Percentiles rank a stretch among this genome's conserved stretches.
Evolutionary conservation across 208 protist genomes (phyloP).

Genomic region (Acanthamoeba healyi): DNA sequence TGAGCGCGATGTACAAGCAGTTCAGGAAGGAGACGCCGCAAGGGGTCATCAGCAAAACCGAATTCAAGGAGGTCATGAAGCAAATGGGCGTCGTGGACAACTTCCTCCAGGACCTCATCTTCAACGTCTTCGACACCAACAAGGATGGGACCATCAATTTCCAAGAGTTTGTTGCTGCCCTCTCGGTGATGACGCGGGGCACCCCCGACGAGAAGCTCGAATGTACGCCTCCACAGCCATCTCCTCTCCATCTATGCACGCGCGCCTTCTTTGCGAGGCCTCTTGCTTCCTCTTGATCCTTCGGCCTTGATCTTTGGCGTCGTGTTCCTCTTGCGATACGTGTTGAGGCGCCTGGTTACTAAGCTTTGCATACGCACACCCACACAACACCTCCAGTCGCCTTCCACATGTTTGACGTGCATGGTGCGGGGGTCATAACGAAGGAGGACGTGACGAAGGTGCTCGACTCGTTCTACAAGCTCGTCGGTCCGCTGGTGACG

Average conservation of each 20-base stretch:
- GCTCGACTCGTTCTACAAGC: constrained; percentile 94
- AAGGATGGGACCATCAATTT: constrained; percentile 85
- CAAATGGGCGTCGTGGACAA: constrained; percentile 73
- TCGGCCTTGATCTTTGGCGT: background rate
- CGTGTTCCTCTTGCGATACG: background rate
- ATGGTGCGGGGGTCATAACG: constrained; percentile 94
- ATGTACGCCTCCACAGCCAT: constrained; percentile 73
- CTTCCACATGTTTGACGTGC: constrained; percentile 95
- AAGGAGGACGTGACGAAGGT: constrained; percentile 92
- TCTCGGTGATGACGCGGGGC: constrained; percentile 85
- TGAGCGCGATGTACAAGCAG: constrained; percentile 84
- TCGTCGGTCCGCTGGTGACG: constrained; percentile 85
- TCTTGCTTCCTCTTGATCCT: background rate
- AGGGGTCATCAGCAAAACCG: constrained; percentile 75
- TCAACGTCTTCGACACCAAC: constrained; percentile 86
- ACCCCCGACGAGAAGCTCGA: constrained; percentile 86
- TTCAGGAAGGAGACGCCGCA: constrained; percentile 84
- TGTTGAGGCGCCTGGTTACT: background rate
- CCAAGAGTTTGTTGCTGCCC: constrained; percentile 83
- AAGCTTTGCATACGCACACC: background rate
- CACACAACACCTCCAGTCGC: constrained; percentile 91
- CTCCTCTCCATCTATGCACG: background rate
- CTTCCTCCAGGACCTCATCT: constrained; percentile 78
- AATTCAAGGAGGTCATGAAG: constrained; percentile 84
- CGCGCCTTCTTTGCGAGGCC: background rate